Conservation (phyloP, 179 eudicot species). For the Heliamphora pulchella region DNA sequence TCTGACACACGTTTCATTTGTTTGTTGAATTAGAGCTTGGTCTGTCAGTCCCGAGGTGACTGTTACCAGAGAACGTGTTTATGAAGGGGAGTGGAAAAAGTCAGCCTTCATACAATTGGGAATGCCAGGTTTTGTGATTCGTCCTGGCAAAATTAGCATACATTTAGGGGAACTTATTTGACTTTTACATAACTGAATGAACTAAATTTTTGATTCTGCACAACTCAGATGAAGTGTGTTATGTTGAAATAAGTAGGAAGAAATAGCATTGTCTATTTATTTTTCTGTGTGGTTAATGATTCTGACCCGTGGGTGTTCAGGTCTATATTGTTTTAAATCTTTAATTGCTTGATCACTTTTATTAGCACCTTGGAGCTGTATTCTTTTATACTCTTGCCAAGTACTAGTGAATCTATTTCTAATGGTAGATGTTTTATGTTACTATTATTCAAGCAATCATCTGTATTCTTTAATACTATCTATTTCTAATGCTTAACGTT, state of each 20-base stretch:
- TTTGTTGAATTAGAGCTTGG: conserved; percentile 69
- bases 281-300: background rate
- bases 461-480: no score
- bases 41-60: conserved; percentile 86
- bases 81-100: conserved; percentile 13
- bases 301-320: background rate
- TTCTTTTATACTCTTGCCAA: background rate
- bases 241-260: conserved; percentile 12
- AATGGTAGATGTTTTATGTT: background rate
- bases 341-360: background rate
- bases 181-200: conserved; percentile 5
- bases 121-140: conserved; percentile 25
- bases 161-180: conserved; percentile 12
- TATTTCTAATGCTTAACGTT: no score
- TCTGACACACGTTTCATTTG: conserved; percentile 30
- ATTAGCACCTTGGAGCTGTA: no score
- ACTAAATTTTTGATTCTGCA: conserved; percentile 1
- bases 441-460: no score
- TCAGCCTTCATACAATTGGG: conserved; percentile 20
- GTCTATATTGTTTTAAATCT: background rate
- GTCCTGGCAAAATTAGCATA: background rate
- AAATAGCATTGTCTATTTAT: background rate
- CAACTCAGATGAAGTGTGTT: background rate
- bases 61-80: conserved; percentile 23
- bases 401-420: background rate